These are phyloP conservation scores for Mortierella polycephala DNA, from an alignment of 371 early-diverging fungal genomes.

Conservation along the genomic window DNA sequence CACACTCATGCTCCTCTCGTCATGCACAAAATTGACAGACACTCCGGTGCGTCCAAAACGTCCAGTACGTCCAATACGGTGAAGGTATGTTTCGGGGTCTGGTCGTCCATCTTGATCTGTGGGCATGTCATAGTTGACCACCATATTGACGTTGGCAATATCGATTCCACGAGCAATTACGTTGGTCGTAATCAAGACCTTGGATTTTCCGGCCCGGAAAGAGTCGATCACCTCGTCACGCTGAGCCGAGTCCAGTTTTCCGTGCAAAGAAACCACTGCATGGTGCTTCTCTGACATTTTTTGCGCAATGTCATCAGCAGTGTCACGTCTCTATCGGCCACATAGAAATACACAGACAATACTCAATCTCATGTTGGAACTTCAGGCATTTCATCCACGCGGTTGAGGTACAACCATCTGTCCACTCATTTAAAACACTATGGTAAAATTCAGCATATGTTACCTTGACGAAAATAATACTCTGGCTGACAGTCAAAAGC, in stretches of 20 bases:
- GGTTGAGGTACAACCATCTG: background rate
- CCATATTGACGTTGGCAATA: slow-evolving; percentile 94
- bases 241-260: slow-evolving; percentile 80
- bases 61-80: slow-evolving; percentile 99
- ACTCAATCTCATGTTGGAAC: too few species aligned
- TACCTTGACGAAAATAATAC: slow-evolving; percentile 96
- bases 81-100: slow-evolving; percentile 96
- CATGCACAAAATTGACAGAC: slow-evolving; percentile 95
- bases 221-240: slow-evolving; percentile 95
- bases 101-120: slow-evolving; percentile 65
- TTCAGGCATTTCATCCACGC: background rate
- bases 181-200: slow-evolving; percentile 97
- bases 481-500: slow-evolving; percentile 94
- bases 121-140: slow-evolving; percentile 98
- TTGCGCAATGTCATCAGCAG: slow-evolving; percentile 83
- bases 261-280: slow-evolving; percentile 89
- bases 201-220: slow-evolving; percentile 91
- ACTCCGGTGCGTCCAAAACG: slow-evolving; percentile 98
- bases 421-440: background rate
- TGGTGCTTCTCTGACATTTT: slow-evolving; percentile 89
- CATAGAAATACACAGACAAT: background rate
- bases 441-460: background rate
- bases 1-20: slow-evolving; percentile 71
- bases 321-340: slow-evolving; percentile 68
- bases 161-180: slow-evolving; percentile 99